These are phyloP conservation scores for Yamadazyma scolyti DNA, from an alignment of 805 yeast species.

Conservation along the genomic window DNA sequence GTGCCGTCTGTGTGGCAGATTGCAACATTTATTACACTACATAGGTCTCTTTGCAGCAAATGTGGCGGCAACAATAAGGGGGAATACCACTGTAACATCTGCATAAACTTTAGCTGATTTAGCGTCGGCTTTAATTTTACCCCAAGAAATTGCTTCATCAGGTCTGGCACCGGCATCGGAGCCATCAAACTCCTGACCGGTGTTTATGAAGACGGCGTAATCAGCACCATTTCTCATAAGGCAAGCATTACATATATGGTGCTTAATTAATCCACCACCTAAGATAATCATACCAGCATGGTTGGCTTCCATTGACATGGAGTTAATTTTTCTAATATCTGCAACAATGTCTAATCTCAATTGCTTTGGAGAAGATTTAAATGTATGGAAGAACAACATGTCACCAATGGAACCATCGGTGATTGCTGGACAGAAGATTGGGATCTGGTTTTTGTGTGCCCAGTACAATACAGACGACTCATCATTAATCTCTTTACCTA, in stretches of 20 bases:
- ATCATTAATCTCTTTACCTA: constrained; percentile 93
- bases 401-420: constrained; percentile 99
- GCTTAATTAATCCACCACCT: constrained; percentile 96
- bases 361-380: constrained; percentile 88
- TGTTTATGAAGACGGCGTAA: constrained; percentile 92
- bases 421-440: constrained; percentile 94
- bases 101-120: constrained; percentile 88
- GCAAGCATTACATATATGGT: constrained; percentile 97
- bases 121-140: constrained; percentile 95
- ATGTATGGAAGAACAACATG: constrained; percentile 97
- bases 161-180: constrained; percentile 99
- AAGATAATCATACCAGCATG: constrained; percentile 93
- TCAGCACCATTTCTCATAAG: constrained; percentile 99
- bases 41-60: constrained; percentile 56
- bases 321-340: constrained; percentile 87
- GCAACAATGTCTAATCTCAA: constrained; percentile 88
- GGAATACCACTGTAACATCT: constrained; percentile 93
- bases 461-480: constrained; percentile 92
- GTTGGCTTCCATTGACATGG: constrained; percentile 92
- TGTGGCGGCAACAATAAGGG: constrained; percentile 96
- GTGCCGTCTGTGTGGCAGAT: constrained; percentile 1
- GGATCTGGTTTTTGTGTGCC: constrained; percentile 97
- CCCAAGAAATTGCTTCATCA: constrained; percentile 99
- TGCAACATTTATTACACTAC: not conserved
- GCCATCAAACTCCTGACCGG: constrained; percentile 98